Evolutionary conservation across 2,329 filamentous ascomycete genomes (phyloP), one percentile per base, ranked within the genome.

Genomic region (Xylaria sp.): DNA sequence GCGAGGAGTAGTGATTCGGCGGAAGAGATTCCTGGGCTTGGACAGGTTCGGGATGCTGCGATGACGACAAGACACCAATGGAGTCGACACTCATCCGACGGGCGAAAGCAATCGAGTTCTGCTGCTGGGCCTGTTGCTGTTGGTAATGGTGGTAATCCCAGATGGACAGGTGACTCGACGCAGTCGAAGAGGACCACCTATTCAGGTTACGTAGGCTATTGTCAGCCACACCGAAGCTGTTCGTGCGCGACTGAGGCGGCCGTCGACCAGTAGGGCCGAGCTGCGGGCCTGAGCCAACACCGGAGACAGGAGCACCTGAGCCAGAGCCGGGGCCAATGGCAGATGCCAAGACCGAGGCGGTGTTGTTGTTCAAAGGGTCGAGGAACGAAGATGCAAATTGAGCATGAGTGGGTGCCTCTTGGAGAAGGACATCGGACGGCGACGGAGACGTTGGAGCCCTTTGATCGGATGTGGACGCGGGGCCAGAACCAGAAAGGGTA

Each of bases 111-210:
- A 70, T 76, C 53, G 76, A 18, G 47, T 69, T 71, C 58, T 69
- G 67, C 59, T 67, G 77, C 23, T 78, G 75, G 65, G 78, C 77
- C 69, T 73, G 66, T 60, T 74, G 58, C 54, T 74, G 68, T 27
- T 72, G 69, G 29, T 71, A 71, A 25, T 69, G 69, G 35, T 70
- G 70, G 48, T 72, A 69, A 62, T 74, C 74, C 69, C 75, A 72
- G 53, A 73, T 72, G 55, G 84, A 85, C 44, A 81, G 78, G 71
- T 80, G 82, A 68, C 83, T 87, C 50, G 85, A 87, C 9, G 79
- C 76, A 60, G 85, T 86, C 16, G 86, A 88, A 23, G 81, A 79
- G 50, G 85, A 87, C 85, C 85, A 86, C 74, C 85, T 83, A 74
- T 87, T 84, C 69, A 85, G 80, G 70, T 83, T 84, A 75, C 82